These are phyloP conservation scores for Xylaria sp. DNA, from an alignment of 2,329 filamentous ascomycete genomes.

Conservation along the genomic window DNA sequence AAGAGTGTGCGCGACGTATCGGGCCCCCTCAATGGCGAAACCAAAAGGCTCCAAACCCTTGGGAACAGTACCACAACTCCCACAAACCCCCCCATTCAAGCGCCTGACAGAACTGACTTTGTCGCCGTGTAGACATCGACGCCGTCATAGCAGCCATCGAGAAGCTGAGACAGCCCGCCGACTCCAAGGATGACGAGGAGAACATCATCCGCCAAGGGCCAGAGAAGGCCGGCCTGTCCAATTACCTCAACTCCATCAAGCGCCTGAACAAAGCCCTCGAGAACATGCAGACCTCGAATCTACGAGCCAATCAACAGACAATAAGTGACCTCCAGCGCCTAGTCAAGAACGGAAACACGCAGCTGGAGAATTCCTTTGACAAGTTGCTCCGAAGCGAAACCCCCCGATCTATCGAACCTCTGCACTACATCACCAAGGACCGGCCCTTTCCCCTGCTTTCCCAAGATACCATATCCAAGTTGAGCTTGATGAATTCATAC, in stretches of 20 bases:
- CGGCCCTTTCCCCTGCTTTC: constrained; percentile 83
- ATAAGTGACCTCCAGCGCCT: constrained; percentile 82
- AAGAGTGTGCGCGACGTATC: constrained; percentile 92
- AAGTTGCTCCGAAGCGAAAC: constrained; percentile 79
- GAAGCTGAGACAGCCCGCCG: constrained; percentile 85
- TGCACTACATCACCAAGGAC: constrained; percentile 93
- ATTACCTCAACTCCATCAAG: constrained; percentile 90
- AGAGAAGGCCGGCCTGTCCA: constrained; percentile 80
- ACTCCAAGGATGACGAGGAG: constrained; percentile 92
- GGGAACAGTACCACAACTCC: constrained; percentile 71
- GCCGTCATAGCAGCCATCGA: constrained; percentile 87
- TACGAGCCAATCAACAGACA: constrained; percentile 90
- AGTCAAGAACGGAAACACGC: constrained; percentile 80
- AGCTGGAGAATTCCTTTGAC: constrained; percentile 86
- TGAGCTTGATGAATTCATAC: constrained; percentile 82
- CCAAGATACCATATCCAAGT: constrained; percentile 77
- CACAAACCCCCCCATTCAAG: not conserved
- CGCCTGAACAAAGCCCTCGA: constrained; percentile 84
- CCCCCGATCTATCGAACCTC: constrained; percentile 81
- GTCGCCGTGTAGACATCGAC: constrained; percentile 75
- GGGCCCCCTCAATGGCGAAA: constrained; percentile 91
- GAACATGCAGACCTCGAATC: constrained; percentile 88
- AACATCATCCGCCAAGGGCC: constrained; percentile 90
- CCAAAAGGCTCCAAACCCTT: constrained; percentile 86
- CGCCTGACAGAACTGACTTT: constrained; percentile 39